Evolutionary conservation across 2,329 filamentous ascomycete genomes (phyloP), one percentile per base, ranked within the genome.

Genomic region (Apiospora aurea): DNA sequence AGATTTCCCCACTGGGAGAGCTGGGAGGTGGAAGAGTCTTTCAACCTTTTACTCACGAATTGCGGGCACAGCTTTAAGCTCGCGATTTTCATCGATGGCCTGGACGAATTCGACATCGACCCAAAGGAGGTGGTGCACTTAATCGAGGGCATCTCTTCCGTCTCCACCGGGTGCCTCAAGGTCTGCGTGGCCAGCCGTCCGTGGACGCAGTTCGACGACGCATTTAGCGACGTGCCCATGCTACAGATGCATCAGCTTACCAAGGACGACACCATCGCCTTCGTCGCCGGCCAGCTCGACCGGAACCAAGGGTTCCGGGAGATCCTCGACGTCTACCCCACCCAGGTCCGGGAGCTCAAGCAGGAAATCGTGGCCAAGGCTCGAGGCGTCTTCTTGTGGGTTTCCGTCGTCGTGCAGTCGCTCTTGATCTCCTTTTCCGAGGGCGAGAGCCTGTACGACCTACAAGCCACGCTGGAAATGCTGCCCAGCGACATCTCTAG

Each of bases 11-110:
- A 5, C 16, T 64, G 57, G 57, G 29, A 64, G 11, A 13, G 2
- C 16, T 64, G 57, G 57, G 57, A 64, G 29, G 18, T 64, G 8
- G 57, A 64, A n/a, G 57, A 64, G 57, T 64, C 29, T n/a, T 64
- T 64, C 8, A 2, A 64, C 38, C 29, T n/a, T 41, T 16, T 64
- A 8, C 29, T 41, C 7, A 11, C 13, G 10, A 64, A 5, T 1
- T 64, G 57, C n/a, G 57, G 57, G 8, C 57, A 11, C n/a, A 21
- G 18, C 16, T 10, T 64, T 3, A 64, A 64, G 4, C 18, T 64
- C 29, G 57, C 18, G 2, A 0, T 64, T 1, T n/a, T 64, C 57
- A 64, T 64, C 10, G 57, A 64, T 6, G 57, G 57, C 10, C 57
- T 64, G 2, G 29, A 64, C 3, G 57, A 64, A 13, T 64, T 64